A percentile compares a stretch with the other conserved stretches of the same genome.
These are phyloP conservation scores for Cytospora leucostoma DNA, from an alignment of 2,329 filamentous ascomycete genomes.

Conservation along the genomic window DNA sequence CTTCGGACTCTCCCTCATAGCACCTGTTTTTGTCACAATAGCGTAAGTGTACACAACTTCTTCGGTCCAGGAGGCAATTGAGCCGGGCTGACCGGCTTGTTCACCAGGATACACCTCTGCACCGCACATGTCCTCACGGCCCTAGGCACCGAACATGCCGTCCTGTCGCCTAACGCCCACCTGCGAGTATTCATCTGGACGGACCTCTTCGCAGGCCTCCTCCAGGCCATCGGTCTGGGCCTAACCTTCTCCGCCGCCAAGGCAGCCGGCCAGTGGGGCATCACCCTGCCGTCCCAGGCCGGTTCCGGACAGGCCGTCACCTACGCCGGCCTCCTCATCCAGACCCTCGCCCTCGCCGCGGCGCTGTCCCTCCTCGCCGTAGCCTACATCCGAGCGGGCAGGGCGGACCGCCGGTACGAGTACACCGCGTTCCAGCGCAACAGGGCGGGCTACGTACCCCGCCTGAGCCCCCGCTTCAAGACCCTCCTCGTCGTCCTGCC, in stretches of 20 bases:
- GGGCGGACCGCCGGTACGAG: slow-evolving; percentile 32
- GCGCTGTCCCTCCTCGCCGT: slow-evolving; percentile 33
- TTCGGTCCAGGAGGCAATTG: not conserved
- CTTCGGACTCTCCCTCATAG: slow-evolving; percentile 30
- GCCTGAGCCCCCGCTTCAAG: slow-evolving; percentile 33
- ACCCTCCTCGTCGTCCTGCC: slow-evolving; percentile 33
- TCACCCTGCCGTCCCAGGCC: slow-evolving; percentile 14
- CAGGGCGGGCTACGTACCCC: slow-evolving; percentile 31
- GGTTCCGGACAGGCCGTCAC: slow-evolving; percentile 29
- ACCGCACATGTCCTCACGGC: slow-evolving; percentile 33
- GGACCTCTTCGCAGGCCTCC: slow-evolving; percentile 32
- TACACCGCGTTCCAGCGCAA: slow-evolving; percentile 36
- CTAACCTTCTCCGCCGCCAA: slow-evolving; percentile 34
- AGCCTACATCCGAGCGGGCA: slow-evolving; percentile 31
- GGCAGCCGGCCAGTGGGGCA: slow-evolving; percentile 20
- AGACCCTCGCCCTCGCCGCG: slow-evolving; percentile 32
- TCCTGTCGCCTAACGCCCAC: slow-evolving; percentile 32
- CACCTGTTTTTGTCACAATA: slow-evolving; percentile 35
- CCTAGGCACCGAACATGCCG: slow-evolving; percentile 36
- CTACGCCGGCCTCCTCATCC: slow-evolving; percentile 33
- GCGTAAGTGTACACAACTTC: slow-evolving; percentile 28
- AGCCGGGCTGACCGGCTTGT: not conserved
- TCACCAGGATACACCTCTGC: slow-evolving; percentile 35
- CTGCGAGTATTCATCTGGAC: slow-evolving; percentile 33
- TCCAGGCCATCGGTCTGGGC: slow-evolving; percentile 35